Evolutionary conservation across 345 rosid species (phyloP), one percentile per base, ranked within the genome.

Genomic region (Aquilaria malaccensis): DNA sequence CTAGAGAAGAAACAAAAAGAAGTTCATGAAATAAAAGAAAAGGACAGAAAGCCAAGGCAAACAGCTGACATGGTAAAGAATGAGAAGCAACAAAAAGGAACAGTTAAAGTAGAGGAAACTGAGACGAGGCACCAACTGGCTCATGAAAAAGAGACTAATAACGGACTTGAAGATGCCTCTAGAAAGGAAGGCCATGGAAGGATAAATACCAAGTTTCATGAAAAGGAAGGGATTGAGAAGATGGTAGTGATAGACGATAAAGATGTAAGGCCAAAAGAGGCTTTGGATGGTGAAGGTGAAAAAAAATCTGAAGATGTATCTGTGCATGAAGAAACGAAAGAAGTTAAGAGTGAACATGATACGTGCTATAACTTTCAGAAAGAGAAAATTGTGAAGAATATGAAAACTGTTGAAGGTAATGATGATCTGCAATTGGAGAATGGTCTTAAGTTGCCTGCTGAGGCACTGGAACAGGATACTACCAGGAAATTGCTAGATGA

Each of bases 21-120:
- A 72, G 78, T 65, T 60, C 37, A n/a, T 76, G 80, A 74, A 61
- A 75, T 62, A 58, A 83, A 77, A 65, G 84, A 79, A 76, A 59
- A 41, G 62, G 75, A 72, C 63, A 76, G 60, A 70, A 79, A 46
- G 64, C 55, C 49, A 55, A 62, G 67, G 50, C 75, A 70, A 64
- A 75, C 71, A 71, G 57, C 52, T 47, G 82, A 73, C 59, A 64
- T 66, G 58, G 79, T 70, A 69, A 81, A 76, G 50, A 69, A 66
- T 62, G 79, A 72, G 32, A 76, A 47, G 59, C 67, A 50, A 59
- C 59, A 64, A 43, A 57, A 57, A 59, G 78, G 70, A 62, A 77
- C 63, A 45, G 41, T 52, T 51, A 71, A 64, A 61, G 67, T 54
- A 57, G 83, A 76, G 43, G 85, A 71, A 71, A 70, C 41, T 50